phyloP scores from a whole-genome alignment of 2,329 filamentous ascomycete species.

The Aspergillus sergii region DNA sequence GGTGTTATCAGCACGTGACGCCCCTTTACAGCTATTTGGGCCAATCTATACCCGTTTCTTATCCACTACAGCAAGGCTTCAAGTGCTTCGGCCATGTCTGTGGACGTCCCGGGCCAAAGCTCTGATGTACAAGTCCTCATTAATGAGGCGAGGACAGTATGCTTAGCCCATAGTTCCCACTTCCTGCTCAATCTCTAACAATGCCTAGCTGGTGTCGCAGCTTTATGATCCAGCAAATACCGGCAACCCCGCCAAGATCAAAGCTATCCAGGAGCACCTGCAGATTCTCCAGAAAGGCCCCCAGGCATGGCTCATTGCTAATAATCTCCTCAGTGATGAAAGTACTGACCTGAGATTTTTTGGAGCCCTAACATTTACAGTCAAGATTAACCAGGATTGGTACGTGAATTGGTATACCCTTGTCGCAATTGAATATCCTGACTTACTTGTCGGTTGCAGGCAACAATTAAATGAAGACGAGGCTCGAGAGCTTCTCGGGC shows the following conservation, averaged over 20 bases:
- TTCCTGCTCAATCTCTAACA: not conserved
- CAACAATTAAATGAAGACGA: conserved; percentile 39
- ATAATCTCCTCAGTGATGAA: conserved; percentile 68
- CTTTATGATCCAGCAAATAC: conserved; percentile 49
- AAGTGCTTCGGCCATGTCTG: conserved; percentile 30
- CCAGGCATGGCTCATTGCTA: conserved; percentile 83
- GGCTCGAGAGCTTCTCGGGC: conserved; percentile 39
- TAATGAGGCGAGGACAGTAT: conserved; percentile 32
- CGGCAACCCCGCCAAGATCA: conserved; percentile 45
- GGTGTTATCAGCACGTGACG: conserved; percentile 31
- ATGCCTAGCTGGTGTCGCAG: conserved; percentile 41
- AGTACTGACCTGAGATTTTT: conserved; percentile 85
- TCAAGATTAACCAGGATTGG: conserved; percentile 94
- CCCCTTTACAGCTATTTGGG: conserved; percentile 10
- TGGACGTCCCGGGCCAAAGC: conserved; percentile 25
- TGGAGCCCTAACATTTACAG: conserved; percentile 85
- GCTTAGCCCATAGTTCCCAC: not conserved
- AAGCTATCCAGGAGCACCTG: conserved; percentile 70
- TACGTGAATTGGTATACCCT: conserved; percentile 41
- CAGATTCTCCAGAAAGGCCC: conserved; percentile 77
- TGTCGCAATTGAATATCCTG: not conserved
- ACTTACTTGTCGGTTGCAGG: conserved; percentile 27
- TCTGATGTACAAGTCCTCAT: conserved; percentile 30
- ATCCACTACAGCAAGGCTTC: conserved; percentile 11
- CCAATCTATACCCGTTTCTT: conserved; percentile 21